These are phyloP conservation scores for Ceratobasidium sp. DNA, from an alignment of 1,284 basidiomycete genomes.

Conservation along the genomic window DNA sequence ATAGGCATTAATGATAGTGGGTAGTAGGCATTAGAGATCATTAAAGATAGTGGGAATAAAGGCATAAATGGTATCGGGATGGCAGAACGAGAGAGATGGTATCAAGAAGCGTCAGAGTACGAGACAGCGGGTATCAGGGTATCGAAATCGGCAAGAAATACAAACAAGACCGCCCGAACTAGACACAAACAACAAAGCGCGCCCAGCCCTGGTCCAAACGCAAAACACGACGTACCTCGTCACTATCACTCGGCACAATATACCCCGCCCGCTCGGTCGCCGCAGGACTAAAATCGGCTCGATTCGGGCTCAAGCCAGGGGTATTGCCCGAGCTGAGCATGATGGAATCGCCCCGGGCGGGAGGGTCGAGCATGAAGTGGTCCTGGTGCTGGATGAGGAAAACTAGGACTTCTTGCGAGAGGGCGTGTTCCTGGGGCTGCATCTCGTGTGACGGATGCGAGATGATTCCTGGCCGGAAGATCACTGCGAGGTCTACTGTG, in stretches of 20 bases:
- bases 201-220: slow-evolving; percentile 14
- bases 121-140: background rate
- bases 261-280: slow-evolving; percentile 27
- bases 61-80: too few relatives aligned
- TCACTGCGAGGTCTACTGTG: slow-evolving; percentile 84
- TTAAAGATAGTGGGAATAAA: too few relatives aligned
- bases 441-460: slow-evolving; percentile 87
- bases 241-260: slow-evolving; percentile 39
- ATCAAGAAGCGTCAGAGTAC: background rate
- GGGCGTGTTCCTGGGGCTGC: slow-evolving; percentile 79
- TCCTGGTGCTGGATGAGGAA: slow-evolving; percentile 92
- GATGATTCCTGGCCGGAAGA: slow-evolving; percentile 92
- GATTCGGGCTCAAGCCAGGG: background rate
- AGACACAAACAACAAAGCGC: slow-evolving; percentile 13
- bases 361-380: slow-evolving; percentile 82
- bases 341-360: slow-evolving; percentile 51
- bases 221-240: slow-evolving; percentile 33
- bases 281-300: slow-evolving; percentile 12
- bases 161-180: slow-evolving; percentile 14
- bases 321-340: slow-evolving; percentile 24
- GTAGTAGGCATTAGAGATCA: too few relatives aligned
- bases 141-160: background rate
- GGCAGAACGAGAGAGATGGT: background rate
- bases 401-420: slow-evolving; percentile 90
- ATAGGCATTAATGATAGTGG: too few relatives aligned